Percentiles rank a stretch among this genome's conserved stretches.
phyloP scores from a whole-genome alignment of 2,329 filamentous ascomycete species.

The Huntiella abstrusa region DNA sequence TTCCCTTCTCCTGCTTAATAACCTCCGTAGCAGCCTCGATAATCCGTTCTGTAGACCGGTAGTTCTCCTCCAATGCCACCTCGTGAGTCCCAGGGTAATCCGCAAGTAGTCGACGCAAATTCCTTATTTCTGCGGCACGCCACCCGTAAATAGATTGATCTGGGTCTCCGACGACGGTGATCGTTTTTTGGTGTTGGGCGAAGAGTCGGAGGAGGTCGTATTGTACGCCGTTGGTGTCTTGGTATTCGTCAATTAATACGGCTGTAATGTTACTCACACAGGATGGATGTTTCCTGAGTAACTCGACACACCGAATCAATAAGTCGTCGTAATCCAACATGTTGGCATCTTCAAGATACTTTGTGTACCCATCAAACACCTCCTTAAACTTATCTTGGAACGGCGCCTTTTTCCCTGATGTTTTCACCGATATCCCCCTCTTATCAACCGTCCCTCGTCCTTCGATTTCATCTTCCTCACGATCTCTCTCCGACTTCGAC shows the following conservation, averaged over 20 bases:
- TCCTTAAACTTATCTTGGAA: constrained; percentile 42
- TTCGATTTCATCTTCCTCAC: background rate
- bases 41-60: constrained; percentile 76
- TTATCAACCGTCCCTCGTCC: constrained; percentile 6
- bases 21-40: constrained; percentile 62
- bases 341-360: constrained; percentile 54
- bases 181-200: constrained; percentile 50
- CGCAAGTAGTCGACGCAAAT: constrained; percentile 57
- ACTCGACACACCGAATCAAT: constrained; percentile 61
- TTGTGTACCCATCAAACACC: constrained; percentile 60
- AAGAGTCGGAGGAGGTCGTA: constrained; percentile 87
- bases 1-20: constrained; percentile 71
- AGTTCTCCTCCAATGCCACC: constrained; percentile 81
- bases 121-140: constrained; percentile 79
- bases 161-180: constrained; percentile 89
- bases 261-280: constrained; percentile 82
- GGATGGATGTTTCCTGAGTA: constrained; percentile 52
- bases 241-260: constrained; percentile 91
- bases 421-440: constrained; percentile 13
- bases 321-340: constrained; percentile 90
- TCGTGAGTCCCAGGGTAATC: constrained; percentile 65
- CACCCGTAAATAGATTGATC: constrained; percentile 98
- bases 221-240: constrained; percentile 90
- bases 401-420: constrained; percentile 16
- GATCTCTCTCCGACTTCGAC: constrained; percentile 22